phyloP scores from a whole-genome alignment of 1,284 basidiomycete species.

The Leccinum fallax region DNA sequence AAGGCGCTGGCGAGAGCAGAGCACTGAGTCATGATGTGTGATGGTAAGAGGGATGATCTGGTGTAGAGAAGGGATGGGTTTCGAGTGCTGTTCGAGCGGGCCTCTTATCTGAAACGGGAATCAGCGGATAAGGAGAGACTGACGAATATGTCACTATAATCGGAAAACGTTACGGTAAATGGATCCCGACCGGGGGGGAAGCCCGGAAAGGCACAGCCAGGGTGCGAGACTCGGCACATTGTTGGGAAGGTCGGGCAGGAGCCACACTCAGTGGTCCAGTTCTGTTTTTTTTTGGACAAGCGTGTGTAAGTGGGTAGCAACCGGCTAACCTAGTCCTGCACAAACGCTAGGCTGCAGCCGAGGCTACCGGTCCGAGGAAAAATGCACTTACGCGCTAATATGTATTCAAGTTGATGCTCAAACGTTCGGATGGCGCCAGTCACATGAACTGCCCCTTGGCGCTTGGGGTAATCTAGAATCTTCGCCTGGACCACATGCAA shows the following conservation, averaged over 20 bases:
- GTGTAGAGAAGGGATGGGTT: neutral
- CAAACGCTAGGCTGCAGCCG: too few relatives aligned
- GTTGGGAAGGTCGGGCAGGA: too few relatives aligned
- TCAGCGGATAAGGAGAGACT: slow-evolving; percentile 20
- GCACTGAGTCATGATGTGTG: slow-evolving; percentile 49
- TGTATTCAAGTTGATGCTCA: neutral
- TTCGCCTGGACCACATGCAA: neutral
- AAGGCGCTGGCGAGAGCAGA: slow-evolving; percentile 58
- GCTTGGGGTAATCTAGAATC: neutral
- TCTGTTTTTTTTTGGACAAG: too few relatives aligned
- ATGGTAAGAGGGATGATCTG: slow-evolving; percentile 38
- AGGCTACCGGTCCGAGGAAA: too few relatives aligned
- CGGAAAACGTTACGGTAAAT: too few relatives aligned
- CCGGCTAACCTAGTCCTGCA: too few relatives aligned
- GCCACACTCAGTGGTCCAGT: too few relatives aligned
- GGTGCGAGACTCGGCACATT: too few relatives aligned
- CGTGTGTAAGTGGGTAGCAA: too few relatives aligned
- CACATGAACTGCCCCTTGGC: neutral
- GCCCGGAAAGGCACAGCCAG: too few relatives aligned
- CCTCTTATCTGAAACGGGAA: slow-evolving; percentile 18
- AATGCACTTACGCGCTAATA: neutral
- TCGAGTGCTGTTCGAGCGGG: neutral
- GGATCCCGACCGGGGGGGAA: too few relatives aligned
- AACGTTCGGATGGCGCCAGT: neutral
- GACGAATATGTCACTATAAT: slow-evolving; percentile 14